Evolutionary conservation across 2,329 filamentous ascomycete species (phyloP).

Genomic region (Fusarium incarnatum): DNA sequence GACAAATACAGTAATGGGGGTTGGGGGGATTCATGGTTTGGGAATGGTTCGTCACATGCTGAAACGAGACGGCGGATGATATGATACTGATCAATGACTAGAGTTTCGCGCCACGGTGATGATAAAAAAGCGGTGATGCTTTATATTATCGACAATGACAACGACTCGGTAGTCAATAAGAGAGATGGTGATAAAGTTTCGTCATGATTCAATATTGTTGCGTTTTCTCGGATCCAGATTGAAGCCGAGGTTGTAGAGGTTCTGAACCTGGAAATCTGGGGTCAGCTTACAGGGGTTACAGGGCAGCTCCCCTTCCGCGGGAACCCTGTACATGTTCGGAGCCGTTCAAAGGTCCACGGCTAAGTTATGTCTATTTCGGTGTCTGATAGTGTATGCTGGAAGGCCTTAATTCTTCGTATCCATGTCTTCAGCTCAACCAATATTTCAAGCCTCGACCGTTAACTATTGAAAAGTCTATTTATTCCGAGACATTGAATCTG

Average conservation of each 20-base stretch:
- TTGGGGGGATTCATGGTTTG: neutral
- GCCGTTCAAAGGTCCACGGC: too few relatives aligned
- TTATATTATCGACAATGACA: neutral
- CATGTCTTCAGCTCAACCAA: neutral
- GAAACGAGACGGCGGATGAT: neutral
- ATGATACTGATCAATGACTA: neutral
- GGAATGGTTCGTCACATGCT: constrained; percentile 20
- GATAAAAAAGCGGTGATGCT: neutral
- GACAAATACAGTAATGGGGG: neutral
- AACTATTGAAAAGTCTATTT: constrained; percentile 26
- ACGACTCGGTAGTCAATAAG: neutral
- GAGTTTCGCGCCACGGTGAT: constrained; percentile 31
- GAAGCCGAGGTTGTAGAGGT: constrained; percentile 22
- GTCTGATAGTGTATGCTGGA: neutral
- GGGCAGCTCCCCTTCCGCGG: neutral
- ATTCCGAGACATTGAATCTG: neutral
- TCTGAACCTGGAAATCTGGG: constrained; percentile 23
- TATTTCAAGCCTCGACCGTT: neutral
- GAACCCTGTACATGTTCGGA: constrained; percentile 3
- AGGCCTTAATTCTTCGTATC: neutral
- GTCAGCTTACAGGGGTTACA: constrained; percentile 25
- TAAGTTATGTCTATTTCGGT: neutral
- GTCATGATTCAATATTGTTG: constrained; percentile 7
- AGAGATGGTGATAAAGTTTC: neutral
- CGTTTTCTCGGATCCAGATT: constrained; percentile 3